Evolutionary conservation across 1,284 basidiomycete genomes (phyloP).

Genomic region (Serendipita sp.): DNA sequence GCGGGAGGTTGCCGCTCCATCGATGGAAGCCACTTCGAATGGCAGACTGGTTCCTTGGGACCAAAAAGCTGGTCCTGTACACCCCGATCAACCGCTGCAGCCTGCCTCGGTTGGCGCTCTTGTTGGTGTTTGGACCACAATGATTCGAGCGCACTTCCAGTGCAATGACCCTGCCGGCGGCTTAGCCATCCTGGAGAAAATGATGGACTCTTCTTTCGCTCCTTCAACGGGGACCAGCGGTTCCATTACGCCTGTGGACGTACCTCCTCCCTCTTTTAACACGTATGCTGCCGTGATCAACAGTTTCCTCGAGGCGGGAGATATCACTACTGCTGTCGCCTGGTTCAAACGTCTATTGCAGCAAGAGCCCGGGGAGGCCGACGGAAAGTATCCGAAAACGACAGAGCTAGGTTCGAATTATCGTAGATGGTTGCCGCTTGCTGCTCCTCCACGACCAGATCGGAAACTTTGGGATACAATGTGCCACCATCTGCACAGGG

Average conservation of each 20-base stretch:
- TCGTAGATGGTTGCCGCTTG: conserved; percentile 25
- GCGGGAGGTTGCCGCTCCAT: conserved; percentile 10
- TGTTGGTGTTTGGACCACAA: conserved; percentile 51
- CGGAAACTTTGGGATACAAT: conserved; percentile 36
- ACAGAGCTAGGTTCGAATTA: background rate
- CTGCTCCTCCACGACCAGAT: conserved; percentile 36
- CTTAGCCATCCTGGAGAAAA: conserved; percentile 53
- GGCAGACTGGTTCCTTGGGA: background rate
- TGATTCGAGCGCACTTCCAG: conserved; percentile 65
- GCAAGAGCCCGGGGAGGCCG: conserved; percentile 24
- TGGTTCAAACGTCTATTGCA: conserved; percentile 58
- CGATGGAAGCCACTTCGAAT: background rate
- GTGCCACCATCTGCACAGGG: conserved; percentile 35
- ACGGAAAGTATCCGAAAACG: conserved; percentile 11
- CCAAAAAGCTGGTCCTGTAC: background rate
- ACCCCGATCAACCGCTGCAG: background rate
- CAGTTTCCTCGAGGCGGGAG: conserved; percentile 50
- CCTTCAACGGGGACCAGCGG: background rate
- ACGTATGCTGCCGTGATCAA: conserved; percentile 54
- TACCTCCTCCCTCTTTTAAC: conserved; percentile 44
- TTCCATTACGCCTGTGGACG: conserved; percentile 26
- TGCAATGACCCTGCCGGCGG: conserved; percentile 50
- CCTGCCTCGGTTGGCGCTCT: conserved; percentile 20
- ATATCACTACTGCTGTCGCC: conserved; percentile 45
- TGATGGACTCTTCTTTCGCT: conserved; percentile 37